phyloP scores from a whole-genome alignment of 352 stramenopile genomes.

The Phytophthora fragariae region DNA sequence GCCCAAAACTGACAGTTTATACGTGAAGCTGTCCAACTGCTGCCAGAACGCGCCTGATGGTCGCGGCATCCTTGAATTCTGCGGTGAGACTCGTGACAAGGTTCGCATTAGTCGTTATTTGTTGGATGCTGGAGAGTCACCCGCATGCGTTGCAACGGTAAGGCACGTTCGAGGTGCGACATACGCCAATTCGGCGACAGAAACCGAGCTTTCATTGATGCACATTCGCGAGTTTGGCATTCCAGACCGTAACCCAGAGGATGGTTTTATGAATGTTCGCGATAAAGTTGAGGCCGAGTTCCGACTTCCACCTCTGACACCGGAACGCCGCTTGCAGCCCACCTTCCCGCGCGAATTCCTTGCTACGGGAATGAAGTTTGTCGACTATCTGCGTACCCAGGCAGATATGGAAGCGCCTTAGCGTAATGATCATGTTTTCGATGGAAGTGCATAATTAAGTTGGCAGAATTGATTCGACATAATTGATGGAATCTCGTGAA shows the following conservation, averaged over 20 bases:
- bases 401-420: constrained; percentile 37
- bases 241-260: constrained; percentile 45
- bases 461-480: not conserved
- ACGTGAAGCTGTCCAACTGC: constrained; percentile 41
- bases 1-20: constrained; percentile 53
- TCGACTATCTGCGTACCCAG: constrained; percentile 67
- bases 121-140: constrained; percentile 48
- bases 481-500: constrained; percentile 6
- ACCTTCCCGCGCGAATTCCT: constrained; percentile 67
- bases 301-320: constrained; percentile 60
- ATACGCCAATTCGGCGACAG: constrained; percentile 46
- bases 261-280: constrained; percentile 62
- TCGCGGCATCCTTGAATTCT: constrained; percentile 70
- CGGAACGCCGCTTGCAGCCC: constrained; percentile 57
- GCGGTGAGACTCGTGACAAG: constrained; percentile 42
- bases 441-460: not conserved
- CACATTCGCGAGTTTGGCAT: constrained; percentile 65
- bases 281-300: constrained; percentile 77
- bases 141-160: constrained; percentile 60
- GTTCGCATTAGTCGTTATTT: constrained; percentile 67
- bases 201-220: constrained; percentile 59
- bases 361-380: constrained; percentile 62
- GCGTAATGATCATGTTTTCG: not conserved
- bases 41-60: constrained; percentile 48
- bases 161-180: constrained; percentile 59